Conservation (phyloP, 1,284 basidiomycete species). For the Boletellus sp. region DNA sequence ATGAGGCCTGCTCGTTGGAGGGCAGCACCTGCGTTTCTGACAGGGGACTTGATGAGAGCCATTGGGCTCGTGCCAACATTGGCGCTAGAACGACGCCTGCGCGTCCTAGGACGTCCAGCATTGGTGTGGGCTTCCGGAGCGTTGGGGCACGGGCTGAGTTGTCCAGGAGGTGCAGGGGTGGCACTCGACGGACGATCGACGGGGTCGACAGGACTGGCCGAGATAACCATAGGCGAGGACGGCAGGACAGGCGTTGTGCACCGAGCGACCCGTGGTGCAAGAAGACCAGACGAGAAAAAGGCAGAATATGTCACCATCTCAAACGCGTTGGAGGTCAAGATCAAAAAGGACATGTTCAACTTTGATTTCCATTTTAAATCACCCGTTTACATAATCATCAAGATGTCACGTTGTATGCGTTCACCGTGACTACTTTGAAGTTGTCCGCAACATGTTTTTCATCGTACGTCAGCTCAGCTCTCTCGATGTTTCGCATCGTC, state of each 20-base stretch:
- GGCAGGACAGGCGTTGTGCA: slow-evolving; percentile 31
- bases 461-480: slow-evolving; percentile 48
- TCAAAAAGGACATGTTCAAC: slow-evolving; percentile 15
- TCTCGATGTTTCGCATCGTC: not conserved
- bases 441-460: slow-evolving; percentile 60
- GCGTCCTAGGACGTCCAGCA: slow-evolving; percentile 33
- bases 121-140: slow-evolving; percentile 7
- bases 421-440: no score
- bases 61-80: slow-evolving; percentile 46
- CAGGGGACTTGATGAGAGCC: slow-evolving; percentile 49
- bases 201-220: slow-evolving; percentile 34
- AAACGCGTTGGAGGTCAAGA: not conserved
- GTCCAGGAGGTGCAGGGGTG: slow-evolving; percentile 36
- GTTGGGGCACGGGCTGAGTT: slow-evolving; percentile 8
- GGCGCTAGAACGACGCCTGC: slow-evolving; percentile 54
- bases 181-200: slow-evolving; percentile 27
- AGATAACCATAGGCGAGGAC: slow-evolving; percentile 35
- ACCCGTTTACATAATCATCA: slow-evolving; percentile 18
- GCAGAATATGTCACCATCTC: slow-evolving; percentile 50
- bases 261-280: slow-evolving; percentile 39
- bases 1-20: slow-evolving; percentile 41
- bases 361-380: slow-evolving; percentile 15
- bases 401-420: not conserved
- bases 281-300: slow-evolving; percentile 60
- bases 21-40: slow-evolving; percentile 44